phyloP scores from a whole-genome alignment of 1,284 basidiomycete genomes.

The Vanrija sp. region DNA sequence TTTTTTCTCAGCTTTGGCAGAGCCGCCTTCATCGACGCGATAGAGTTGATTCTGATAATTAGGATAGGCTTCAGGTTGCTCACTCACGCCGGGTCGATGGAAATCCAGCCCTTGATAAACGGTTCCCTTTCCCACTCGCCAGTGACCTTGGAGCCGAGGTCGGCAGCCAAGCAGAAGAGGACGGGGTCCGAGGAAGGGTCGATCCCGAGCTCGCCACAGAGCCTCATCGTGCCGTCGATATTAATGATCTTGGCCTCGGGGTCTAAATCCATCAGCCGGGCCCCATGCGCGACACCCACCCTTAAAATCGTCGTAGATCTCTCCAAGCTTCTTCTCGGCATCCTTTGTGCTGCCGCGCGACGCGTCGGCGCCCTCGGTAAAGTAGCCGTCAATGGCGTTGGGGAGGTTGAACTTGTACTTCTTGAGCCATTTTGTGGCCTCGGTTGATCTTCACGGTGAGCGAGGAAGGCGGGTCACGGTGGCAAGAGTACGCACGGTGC shows the following conservation, averaged over 20 bases:
- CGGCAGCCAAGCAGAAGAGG: slow-evolving; percentile 48
- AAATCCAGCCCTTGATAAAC: slow-evolving; percentile 78
- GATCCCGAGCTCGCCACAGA: slow-evolving; percentile 46
- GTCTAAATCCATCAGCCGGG: slow-evolving; percentile 18
- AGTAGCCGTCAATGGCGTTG: slow-evolving; percentile 44
- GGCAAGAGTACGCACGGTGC: slow-evolving; percentile 29
- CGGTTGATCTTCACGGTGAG: slow-evolving; percentile 23
- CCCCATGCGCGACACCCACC: slow-evolving; percentile 25
- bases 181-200: slow-evolving; percentile 47
- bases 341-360: slow-evolving; percentile 14
- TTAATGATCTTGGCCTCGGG: slow-evolving; percentile 41
- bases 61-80: background rate
- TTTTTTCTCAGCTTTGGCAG: slow-evolving; percentile 61
- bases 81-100: slow-evolving; percentile 40
- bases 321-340: slow-evolving; percentile 45
- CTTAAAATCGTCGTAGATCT: slow-evolving; percentile 49
- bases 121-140: slow-evolving; percentile 72
- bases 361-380: slow-evolving; percentile 27
- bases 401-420: slow-evolving; percentile 39
- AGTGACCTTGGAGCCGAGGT: slow-evolving; percentile 51
- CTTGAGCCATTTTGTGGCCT: slow-evolving; percentile 43
- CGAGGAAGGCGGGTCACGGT: background rate
- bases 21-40: slow-evolving; percentile 62
- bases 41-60: slow-evolving; percentile 62
- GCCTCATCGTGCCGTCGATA: slow-evolving; percentile 47